Conservation (phyloP, 1,284 basidiomycete species). For the Ustilago shanxiensis region DNA sequence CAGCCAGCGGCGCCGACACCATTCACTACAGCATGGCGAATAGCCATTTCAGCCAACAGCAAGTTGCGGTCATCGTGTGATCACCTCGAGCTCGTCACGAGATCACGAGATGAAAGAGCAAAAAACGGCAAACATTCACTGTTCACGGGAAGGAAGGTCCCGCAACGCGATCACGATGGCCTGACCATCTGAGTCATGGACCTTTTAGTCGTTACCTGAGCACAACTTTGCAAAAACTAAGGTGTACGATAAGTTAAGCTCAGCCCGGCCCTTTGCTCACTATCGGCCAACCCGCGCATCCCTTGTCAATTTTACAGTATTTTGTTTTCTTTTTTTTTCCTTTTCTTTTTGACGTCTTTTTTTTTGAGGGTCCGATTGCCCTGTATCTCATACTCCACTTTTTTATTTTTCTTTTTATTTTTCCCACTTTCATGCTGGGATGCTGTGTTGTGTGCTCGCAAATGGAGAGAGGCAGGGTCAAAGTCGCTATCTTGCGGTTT, state of each 20-base stretch:
- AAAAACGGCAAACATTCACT: neutral
- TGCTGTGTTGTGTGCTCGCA: neutral
- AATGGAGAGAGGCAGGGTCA: no score
- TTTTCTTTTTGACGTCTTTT: neutral
- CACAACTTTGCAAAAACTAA: neutral
- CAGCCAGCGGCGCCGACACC: slow-evolving; percentile 1
- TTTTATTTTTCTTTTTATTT: no score
- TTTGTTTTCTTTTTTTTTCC: neutral
- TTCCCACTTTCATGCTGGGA: slow-evolving; percentile 3
- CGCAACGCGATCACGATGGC: neutral
- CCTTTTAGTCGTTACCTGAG: neutral
- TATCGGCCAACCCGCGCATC: neutral
- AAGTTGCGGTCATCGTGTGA: neutral
- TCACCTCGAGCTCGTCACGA: neutral
- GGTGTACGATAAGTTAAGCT: slow-evolving; percentile 2
- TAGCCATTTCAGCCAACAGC: neutral
- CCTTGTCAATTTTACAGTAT: no score
- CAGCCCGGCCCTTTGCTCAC: slow-evolving; percentile 6
- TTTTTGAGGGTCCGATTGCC: slow-evolving; percentile 6
- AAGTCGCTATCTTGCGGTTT: no score
- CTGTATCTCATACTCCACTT: slow-evolving; percentile 11
- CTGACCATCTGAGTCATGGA: slow-evolving; percentile 2
- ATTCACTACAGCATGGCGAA: neutral
- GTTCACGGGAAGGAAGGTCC: neutral
- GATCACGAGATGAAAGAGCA: neutral